Percentiles rank a stretch among this genome's conserved stretches.
These are phyloP conservation scores for Cardamine chenopodiifolia DNA, from an alignment of 345 rosid species.

Conservation along the genomic window DNA sequence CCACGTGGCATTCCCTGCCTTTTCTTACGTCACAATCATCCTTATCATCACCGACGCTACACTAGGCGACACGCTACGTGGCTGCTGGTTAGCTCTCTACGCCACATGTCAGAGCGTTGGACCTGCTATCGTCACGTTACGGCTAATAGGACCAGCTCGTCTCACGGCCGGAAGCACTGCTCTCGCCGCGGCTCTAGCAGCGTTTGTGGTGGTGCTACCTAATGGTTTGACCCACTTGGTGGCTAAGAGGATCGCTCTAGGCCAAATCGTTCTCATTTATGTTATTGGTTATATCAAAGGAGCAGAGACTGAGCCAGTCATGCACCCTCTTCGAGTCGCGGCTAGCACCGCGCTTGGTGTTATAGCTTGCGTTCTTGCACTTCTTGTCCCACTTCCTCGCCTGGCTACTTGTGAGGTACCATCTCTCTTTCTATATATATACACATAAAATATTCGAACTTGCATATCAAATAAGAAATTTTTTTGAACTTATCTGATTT, in stretches of 20 bases:
- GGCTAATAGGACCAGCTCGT: slow-evolving; percentile 70
- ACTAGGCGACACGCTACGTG: slow-evolving; percentile 67
- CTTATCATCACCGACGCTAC: slow-evolving; percentile 74
- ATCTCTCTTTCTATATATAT: neutral
- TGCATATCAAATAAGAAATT: neutral
- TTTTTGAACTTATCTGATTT: neutral
- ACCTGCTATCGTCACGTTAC: slow-evolving; percentile 65
- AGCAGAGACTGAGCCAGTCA: slow-evolving; percentile 52
- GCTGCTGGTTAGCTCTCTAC: slow-evolving; percentile 75
- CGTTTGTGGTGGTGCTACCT: slow-evolving; percentile 63
- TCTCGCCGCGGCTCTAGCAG: slow-evolving; percentile 62
- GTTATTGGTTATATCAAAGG: slow-evolving; percentile 64
- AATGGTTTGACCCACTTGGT: slow-evolving; percentile 56
- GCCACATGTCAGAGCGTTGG: slow-evolving; percentile 73
- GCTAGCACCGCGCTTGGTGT: slow-evolving; percentile 82
- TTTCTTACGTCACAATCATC: slow-evolving; percentile 71
- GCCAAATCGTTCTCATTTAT: slow-evolving; percentile 74
- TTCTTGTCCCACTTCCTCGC: slow-evolving; percentile 76
- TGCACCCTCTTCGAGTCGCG: slow-evolving; percentile 79
- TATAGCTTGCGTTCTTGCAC: slow-evolving; percentile 68
- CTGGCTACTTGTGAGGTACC: slow-evolving; percentile 68
- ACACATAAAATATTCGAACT: slow-evolving; percentile 1
- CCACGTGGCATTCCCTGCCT: slow-evolving; percentile 69
- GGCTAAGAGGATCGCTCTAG: slow-evolving; percentile 76
- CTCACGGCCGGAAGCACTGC: slow-evolving; percentile 56